Evolutionary conservation across 139 green algal genomes (phyloP).

Genomic region (Bryopsis sp.): DNA sequence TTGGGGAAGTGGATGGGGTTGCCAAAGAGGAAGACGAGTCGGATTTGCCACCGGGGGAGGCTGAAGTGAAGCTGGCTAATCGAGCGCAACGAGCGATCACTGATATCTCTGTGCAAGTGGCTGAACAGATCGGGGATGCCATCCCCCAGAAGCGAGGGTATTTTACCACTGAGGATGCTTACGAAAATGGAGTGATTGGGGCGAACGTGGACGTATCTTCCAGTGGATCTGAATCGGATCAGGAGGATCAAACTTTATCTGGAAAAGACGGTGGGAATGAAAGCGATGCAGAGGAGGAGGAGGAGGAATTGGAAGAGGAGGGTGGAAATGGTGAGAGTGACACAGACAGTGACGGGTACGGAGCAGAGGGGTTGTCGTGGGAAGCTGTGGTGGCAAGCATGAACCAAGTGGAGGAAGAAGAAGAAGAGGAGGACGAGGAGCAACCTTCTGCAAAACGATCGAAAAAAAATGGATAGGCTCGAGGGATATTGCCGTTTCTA

Average conservation of each 20-base stretch:
- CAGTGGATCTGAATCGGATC: conserved; percentile 21
- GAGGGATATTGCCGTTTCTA: too few relatives aligned
- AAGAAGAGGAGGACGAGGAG: too few relatives aligned
- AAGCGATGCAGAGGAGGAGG: conserved; percentile 6
- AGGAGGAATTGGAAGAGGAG: conserved; percentile 19
- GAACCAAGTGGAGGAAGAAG: too few relatives aligned
- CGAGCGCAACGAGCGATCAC: conserved; percentile 37
- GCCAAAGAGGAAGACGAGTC: neutral
- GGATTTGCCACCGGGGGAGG: neutral
- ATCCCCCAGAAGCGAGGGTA: conserved; percentile 60
- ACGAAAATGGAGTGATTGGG: conserved; percentile 17
- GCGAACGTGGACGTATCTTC: conserved; percentile 22
- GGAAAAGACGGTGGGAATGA: conserved; percentile 16
- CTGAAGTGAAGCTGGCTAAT: conserved; percentile 3
- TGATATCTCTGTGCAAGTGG: conserved; percentile 33
- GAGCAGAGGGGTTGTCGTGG: conserved; percentile 69
- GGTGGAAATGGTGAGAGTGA: conserved; percentile 29
- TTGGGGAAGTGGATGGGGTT: conserved; percentile 8
- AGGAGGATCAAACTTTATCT: too few relatives aligned
- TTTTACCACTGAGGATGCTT: conserved; percentile 57
- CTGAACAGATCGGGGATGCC: conserved; percentile 35
- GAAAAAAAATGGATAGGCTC: too few relatives aligned
- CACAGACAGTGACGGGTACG: conserved; percentile 67
- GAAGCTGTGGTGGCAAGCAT: conserved; percentile 73
- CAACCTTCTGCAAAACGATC: too few relatives aligned